Evolutionary conservation across 352 stramenopile genomes (phyloP).

Genomic region (Pythium apleroticum): DNA sequence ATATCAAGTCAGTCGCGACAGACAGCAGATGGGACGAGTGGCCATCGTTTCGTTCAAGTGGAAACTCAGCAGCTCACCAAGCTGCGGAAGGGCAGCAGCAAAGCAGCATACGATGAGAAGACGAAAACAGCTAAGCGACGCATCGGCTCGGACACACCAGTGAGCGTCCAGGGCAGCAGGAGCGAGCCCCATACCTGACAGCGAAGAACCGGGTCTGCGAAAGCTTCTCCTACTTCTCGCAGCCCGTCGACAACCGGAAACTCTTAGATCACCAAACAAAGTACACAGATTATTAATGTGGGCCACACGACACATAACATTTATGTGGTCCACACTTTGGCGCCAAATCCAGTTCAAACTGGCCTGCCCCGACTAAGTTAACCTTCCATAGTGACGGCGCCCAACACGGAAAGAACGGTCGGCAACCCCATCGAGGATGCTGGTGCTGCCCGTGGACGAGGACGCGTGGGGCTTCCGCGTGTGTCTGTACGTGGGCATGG

Average conservation of each 20-base stretch:
- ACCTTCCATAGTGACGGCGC: not conserved
- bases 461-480: conserved; percentile 49
- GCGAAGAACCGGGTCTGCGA: too few relatives aligned
- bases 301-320: not conserved
- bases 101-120: not conserved
- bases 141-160: too few relatives aligned
- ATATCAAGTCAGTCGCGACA: too few relatives aligned
- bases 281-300: conserved; percentile 2
- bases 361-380: not conserved
- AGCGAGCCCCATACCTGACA: too few relatives aligned
- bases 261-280: too few relatives aligned
- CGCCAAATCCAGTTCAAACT: conserved; percentile 14
- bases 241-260: too few relatives aligned
- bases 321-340: conserved; percentile 22
- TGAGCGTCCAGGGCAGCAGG: too few relatives aligned
- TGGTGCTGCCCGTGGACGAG: conserved; percentile 53
- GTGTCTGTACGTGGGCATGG: conserved; percentile 56
- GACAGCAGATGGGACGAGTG: not conserved
- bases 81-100: not conserved
- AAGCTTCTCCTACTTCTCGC: too few relatives aligned
- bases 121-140: too few relatives aligned
- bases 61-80: not conserved
- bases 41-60: not conserved
- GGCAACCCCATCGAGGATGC: not conserved
- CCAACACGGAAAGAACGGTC: not conserved